Conservation (phyloP, 1,284 basidiomycete species). For the Ustilago shanxiensis region DNA sequence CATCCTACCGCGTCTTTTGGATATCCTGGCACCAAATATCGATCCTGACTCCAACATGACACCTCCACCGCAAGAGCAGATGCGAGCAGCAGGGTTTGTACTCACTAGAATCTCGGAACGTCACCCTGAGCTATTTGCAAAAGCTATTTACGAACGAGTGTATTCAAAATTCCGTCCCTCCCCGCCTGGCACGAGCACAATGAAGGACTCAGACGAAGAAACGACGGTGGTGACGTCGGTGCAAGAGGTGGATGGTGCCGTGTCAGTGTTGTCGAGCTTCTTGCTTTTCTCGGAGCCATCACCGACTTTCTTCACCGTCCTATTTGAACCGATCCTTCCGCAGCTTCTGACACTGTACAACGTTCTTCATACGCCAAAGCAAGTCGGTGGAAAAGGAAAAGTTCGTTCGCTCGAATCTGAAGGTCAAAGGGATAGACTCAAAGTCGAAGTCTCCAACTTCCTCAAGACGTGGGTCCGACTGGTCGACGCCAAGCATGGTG, state of each 20-base stretch:
- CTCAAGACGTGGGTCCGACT: conserved; percentile 59
- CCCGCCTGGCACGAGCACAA: conserved; percentile 4
- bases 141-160: conserved; percentile 28
- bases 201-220: not conserved
- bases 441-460: conserved; percentile 41
- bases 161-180: conserved; percentile 32
- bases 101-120: conserved; percentile 53
- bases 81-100: conserved; percentile 59
- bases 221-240: conserved; percentile 15
- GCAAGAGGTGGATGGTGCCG: conserved; percentile 21
- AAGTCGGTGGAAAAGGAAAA: conserved; percentile 27
- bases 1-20: conserved; percentile 48
- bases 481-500: conserved; percentile 38
- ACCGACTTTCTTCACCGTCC: conserved; percentile 50
- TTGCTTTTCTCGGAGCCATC: conserved; percentile 62
- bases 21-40: conserved; percentile 50
- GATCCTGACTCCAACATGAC: conserved; percentile 30
- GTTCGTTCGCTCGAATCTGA: conserved; percentile 25
- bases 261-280: conserved; percentile 46
- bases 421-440: conserved; percentile 25
- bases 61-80: conserved; percentile 51
- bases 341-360: conserved; percentile 56
- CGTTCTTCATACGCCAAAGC: conserved; percentile 12
- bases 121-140: conserved; percentile 22
- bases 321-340: conserved; percentile 49